A percentile compares a stretch with the other conserved stretches of the same genome.
Conservation (phyloP, 2,329 filamentous ascomycete genomes). For the Aspergillus brasiliensis region DNA sequence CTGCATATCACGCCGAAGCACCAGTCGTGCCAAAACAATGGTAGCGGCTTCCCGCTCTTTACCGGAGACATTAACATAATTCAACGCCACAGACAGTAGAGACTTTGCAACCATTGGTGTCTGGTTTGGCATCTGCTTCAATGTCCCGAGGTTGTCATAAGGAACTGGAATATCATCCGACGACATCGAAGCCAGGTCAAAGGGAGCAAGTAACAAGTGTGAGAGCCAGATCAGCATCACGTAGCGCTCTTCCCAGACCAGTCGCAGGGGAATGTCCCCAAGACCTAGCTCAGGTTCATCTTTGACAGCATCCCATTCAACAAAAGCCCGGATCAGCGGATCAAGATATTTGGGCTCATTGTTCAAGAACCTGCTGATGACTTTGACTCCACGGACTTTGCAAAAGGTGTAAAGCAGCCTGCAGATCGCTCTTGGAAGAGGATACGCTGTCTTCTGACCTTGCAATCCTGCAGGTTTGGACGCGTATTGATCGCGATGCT, state of each 20-base stretch:
- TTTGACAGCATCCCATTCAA: slow-evolving; percentile 52
- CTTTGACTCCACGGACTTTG: slow-evolving; percentile 91
- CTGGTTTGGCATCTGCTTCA: slow-evolving; percentile 54
- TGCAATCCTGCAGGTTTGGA: slow-evolving; percentile 35
- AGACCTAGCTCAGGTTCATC: slow-evolving; percentile 16
- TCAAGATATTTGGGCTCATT: slow-evolving; percentile 88
- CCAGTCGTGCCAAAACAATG: slow-evolving; percentile 74
- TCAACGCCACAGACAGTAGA: slow-evolving; percentile 69
- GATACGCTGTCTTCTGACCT: slow-evolving; percentile 41
- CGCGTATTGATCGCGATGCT: slow-evolving; percentile 46
- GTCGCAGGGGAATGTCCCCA: slow-evolving; percentile 35
- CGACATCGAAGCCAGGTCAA: slow-evolving; percentile 86
- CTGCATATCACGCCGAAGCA: slow-evolving; percentile 88
- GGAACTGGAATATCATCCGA: slow-evolving; percentile 42
- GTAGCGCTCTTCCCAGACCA: slow-evolving; percentile 87
- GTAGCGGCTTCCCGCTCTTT: slow-evolving; percentile 92
- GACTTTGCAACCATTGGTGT: slow-evolving; percentile 71
- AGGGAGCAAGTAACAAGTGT: slow-evolving; percentile 80
- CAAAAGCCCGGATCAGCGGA: slow-evolving; percentile 73
- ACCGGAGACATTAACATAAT: slow-evolving; percentile 72
- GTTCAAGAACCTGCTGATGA: slow-evolving; percentile 86
- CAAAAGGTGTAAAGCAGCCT: slow-evolving; percentile 84
- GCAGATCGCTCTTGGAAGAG: slow-evolving; percentile 71
- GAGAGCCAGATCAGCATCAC: slow-evolving; percentile 85
- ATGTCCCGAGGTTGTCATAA: slow-evolving; percentile 31